Evolutionary conservation across 805 yeast species (phyloP).

Genomic region (Lipomyces sp.): DNA sequence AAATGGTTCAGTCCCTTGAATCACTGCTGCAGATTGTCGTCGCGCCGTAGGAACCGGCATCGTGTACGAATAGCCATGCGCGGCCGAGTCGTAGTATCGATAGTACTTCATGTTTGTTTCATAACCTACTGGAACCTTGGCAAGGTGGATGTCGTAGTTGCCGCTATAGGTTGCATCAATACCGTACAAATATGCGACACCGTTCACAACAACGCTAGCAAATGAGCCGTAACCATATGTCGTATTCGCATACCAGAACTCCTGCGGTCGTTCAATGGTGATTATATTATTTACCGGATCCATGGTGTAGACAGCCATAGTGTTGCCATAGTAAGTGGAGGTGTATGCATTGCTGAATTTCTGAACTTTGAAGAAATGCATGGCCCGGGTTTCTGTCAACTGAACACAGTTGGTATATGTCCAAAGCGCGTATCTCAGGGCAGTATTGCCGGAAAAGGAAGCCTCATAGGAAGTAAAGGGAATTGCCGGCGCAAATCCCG

Average conservation of each 20-base stretch:
- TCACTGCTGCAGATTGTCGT: conserved; percentile 16
- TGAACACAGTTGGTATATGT: conserved; percentile 25
- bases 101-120: conserved; percentile 1
- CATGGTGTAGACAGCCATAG: conserved; percentile 16
- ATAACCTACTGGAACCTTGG: conserved; percentile 8
- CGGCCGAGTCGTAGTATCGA: conserved; percentile 14
- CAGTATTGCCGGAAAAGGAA: background rate
- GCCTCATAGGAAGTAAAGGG: conserved; percentile 19
- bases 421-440: conserved; percentile 22
- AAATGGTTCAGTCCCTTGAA: conserved; percentile 17
- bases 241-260: conserved; percentile 7
- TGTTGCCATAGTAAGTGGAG: conserved; percentile 10
- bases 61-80: conserved; percentile 1
- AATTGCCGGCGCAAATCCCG: conserved; percentile 14
- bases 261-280: conserved; percentile 6
- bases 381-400: conserved; percentile 13
- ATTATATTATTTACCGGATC: conserved; percentile 2
- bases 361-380: conserved; percentile 16
- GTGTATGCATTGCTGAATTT: background rate
- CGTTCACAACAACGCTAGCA: conserved; percentile 24
- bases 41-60: conserved; percentile 21
- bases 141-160: conserved; percentile 23
- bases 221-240: conserved; percentile 20
- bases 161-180: conserved; percentile 7
- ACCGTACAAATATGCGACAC: conserved; percentile 18